Evolutionary conservation across 1,284 basidiomycete species (phyloP).

Genomic region (Trametes hirsuta): DNA sequence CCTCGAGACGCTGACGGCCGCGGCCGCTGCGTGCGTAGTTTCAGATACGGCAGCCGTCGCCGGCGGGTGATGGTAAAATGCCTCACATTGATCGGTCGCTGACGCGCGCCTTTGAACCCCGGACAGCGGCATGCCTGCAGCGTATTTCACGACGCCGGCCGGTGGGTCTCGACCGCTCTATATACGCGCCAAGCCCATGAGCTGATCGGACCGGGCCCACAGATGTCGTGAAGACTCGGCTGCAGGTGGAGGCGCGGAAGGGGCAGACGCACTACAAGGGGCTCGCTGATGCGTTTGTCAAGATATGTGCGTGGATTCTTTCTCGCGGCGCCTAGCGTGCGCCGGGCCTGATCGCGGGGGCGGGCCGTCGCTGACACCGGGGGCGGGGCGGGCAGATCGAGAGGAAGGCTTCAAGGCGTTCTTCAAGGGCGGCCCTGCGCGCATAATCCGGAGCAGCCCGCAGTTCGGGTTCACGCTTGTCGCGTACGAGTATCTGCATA

Average conservation of each 20-base stretch:
- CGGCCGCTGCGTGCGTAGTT: constrained; percentile 75
- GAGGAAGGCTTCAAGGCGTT: constrained; percentile 90
- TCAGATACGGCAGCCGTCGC: constrained; percentile 16
- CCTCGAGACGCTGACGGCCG: constrained; percentile 85
- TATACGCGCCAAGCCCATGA: constrained; percentile 19
- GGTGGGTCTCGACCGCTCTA: constrained; percentile 48
- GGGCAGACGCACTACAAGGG: constrained; percentile 96
- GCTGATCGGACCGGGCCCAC: constrained; percentile 34
- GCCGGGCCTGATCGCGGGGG: background rate
- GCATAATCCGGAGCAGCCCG: constrained; percentile 85
- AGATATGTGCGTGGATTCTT: constrained; percentile 65
- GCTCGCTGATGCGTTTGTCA: constrained; percentile 85
- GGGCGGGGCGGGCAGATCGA: constrained; percentile 49
- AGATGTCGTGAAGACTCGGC: constrained; percentile 99
- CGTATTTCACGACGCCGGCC: constrained; percentile 84
- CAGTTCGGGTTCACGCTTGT: constrained; percentile 95
- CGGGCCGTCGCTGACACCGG: constrained; percentile 3
- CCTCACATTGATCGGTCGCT: constrained; percentile 23
- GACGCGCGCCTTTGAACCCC: constrained; percentile 13
- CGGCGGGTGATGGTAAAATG: constrained; percentile 19
- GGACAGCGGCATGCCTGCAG: constrained; percentile 91
- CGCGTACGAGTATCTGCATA: constrained; percentile 82
- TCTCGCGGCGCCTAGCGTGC: background rate
- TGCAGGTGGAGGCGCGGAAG: constrained; percentile 94
- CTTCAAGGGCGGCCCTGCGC: constrained; percentile 95